Conservation (phyloP, 495 filamentous ascomycete species). For the Gamarada debralockiae region DNA sequence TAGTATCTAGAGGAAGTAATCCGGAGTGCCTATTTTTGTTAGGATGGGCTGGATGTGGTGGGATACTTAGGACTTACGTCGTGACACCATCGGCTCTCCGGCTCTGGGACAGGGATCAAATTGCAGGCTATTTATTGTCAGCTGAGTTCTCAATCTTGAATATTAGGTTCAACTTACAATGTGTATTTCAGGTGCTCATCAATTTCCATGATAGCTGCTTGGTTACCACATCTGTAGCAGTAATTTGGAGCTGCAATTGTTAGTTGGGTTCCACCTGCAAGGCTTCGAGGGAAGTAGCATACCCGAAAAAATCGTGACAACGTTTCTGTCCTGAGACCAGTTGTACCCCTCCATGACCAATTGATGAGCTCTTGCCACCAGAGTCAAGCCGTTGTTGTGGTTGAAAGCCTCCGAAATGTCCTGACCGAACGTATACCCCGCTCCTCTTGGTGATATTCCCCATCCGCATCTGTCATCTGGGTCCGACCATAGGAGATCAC, state of each 20-base stretch:
- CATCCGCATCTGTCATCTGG: conserved; percentile 98
- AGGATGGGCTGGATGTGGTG: neutral
- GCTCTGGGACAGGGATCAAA: conserved; percentile 98
- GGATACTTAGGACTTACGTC: conserved; percentile 50
- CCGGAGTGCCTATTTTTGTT: conserved; percentile 65
- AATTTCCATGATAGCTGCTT: conserved; percentile 99
- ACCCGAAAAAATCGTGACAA: conserved; percentile 95
- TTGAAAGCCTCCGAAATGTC: conserved; percentile 99
- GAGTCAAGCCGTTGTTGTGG: conserved; percentile 97
- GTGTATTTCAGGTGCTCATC: conserved; percentile 99
- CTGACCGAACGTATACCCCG: conserved; percentile 98
- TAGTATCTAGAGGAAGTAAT: conserved; percentile 87
- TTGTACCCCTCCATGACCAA: conserved; percentile 99
- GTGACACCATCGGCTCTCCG: conserved; percentile 97
- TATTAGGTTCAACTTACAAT: conserved; percentile 66
- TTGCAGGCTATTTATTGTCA: conserved; percentile 68
- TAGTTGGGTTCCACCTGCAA: conserved; percentile 2
- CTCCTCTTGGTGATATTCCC: conserved; percentile 96
- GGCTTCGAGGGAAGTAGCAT: conserved; percentile 18
- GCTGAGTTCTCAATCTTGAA: conserved; percentile 4
- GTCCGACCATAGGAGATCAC: conserved; percentile 95
- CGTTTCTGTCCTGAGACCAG: conserved; percentile 94
- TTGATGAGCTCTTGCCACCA: conserved; percentile 94
- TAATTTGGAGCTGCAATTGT: conserved; percentile 87
- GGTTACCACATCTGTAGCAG: conserved; percentile 98